Evolutionary conservation across 805 yeast genomes (phyloP).

Genomic region (Lipomyces kockii): DNA sequence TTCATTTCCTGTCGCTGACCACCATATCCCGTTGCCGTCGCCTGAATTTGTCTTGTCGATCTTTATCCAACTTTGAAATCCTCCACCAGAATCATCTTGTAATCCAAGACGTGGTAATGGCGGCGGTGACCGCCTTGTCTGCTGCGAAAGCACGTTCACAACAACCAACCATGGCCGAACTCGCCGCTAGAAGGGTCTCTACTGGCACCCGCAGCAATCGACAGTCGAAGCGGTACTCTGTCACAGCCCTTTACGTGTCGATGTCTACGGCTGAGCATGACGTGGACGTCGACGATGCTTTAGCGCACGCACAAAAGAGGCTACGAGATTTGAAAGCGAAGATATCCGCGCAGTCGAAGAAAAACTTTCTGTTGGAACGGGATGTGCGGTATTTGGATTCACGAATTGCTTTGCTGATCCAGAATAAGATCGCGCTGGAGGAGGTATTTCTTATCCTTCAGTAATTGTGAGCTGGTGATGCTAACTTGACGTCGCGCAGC

Average conservation of each 20-base stretch:
- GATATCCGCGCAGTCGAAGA: slow-evolving; percentile 47
- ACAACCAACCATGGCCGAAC: not conserved
- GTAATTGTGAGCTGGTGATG: not conserved
- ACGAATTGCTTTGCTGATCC: slow-evolving; percentile 48
- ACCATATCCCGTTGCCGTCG: not conserved
- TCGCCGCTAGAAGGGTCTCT: not conserved
- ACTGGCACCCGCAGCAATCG: not conserved
- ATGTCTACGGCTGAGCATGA: slow-evolving; percentile 46
- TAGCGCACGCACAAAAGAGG: slow-evolving; percentile 44
- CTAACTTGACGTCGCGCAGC: slow-evolving; percentile 29
- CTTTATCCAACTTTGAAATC: not conserved
- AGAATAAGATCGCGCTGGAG: slow-evolving; percentile 47
- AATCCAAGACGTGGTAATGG: not conserved
- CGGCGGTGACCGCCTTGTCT: not conserved
- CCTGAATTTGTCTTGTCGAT: not conserved
- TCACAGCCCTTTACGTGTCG: slow-evolving; percentile 46
- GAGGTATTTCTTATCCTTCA: slow-evolving; percentile 34
- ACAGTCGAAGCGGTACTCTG: slow-evolving; percentile 43
- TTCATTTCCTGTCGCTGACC: not conserved
- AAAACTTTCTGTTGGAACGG: slow-evolving; percentile 47
- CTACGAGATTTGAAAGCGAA: slow-evolving; percentile 44
- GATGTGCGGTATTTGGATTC: slow-evolving; percentile 48
- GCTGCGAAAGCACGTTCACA: not conserved
- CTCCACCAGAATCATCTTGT: not conserved
- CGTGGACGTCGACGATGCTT: slow-evolving; percentile 45